Percentiles rank a stretch among this genome's conserved stretches.
phyloP scores from a whole-genome alignment of 805 yeast genomes.

The Groenewaldozyma salmanticensis region DNA sequence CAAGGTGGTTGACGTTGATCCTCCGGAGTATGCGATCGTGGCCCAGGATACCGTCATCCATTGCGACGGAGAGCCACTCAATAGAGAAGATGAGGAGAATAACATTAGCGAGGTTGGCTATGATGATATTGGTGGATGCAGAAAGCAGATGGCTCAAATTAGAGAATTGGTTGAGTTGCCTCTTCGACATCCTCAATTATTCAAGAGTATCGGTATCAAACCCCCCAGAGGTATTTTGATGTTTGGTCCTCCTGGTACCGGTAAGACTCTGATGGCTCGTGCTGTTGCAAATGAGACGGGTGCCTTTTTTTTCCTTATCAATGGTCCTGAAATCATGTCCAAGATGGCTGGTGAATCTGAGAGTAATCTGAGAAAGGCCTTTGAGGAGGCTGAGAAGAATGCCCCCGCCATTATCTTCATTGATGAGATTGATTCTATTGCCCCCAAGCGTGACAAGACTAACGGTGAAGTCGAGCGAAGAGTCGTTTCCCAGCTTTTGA shows the following conservation, averaged over 20 bases:
- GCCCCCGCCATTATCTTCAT: constrained; percentile 96
- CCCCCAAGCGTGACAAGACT: constrained; percentile 99
- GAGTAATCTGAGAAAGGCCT: constrained; percentile 92
- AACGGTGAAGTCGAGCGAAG: constrained; percentile 99
- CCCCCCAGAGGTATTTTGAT: constrained; percentile 93
- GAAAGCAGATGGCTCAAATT: constrained; percentile 99
- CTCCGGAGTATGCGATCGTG: constrained; percentile 93
- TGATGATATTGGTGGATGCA: constrained; percentile 98
- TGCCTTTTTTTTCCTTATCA: constrained; percentile 94
- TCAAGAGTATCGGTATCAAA: constrained; percentile 96
- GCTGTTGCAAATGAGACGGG: constrained; percentile 99
- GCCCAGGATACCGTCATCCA: constrained; percentile 98
- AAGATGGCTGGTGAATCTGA: constrained; percentile 99
- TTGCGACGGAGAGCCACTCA: constrained; percentile 98
- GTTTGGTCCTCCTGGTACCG: constrained; percentile 99
- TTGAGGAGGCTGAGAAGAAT: constrained; percentile 98
- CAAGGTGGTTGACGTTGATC: constrained; percentile 97
- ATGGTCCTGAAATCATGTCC: constrained; percentile 99
- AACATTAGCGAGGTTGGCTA: constrained; percentile 95
- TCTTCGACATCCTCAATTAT: constrained; percentile 94
- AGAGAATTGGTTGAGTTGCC: constrained; percentile 98
- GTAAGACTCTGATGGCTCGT: constrained; percentile 98
- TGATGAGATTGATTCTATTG: constrained; percentile 97
- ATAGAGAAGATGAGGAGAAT: constrained; percentile 96
- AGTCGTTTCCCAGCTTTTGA: constrained; percentile 94